Base-by-base conservation (phyloP, 2,329 filamentous ascomycete genomes). In the Aspergillus unguis region DNA sequence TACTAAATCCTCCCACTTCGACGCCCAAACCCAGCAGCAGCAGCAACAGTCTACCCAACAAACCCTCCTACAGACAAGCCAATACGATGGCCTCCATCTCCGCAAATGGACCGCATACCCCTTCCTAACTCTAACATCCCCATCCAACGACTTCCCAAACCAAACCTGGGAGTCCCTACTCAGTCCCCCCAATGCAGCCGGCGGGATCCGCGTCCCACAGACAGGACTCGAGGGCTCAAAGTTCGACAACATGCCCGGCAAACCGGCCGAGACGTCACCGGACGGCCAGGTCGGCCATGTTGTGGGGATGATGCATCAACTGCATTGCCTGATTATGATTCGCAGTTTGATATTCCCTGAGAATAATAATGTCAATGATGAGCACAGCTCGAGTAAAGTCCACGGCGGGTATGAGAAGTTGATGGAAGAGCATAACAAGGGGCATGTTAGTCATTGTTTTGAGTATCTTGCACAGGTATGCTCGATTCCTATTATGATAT, bases 381-480 rank as follows among this genome's bases (percentile, higher is more conserved):
- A 43, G 10, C n/a, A 23, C 5, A 31, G 27, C 9, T 32, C 27
- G 9, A 31, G n/a, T 36, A 36, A 10, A 1, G 17, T 17, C 27
- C 41, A 2, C 31, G 23, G 26, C 23, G 38, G 37, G 41, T 23
- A 6, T 6, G n/a, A 23, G 11, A 23, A 5, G 28, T 37, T 10
- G 8, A 28, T 36, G 11, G 4, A 33, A 4, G 23, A 48, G 38
- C 42, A 53, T 45, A 3, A n/a, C 26, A 17, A 17, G 17, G 48
- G 36, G 35, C 58, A 60, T 52, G 54, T 46, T 52, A 50, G 50
- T 23, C 58, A 58, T 57, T 60, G 58, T 37, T 58, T 60, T 46
- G 56, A 58, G 33, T 57, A 58, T 50, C 35, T 60, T 32, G 56
- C 56, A 7, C 58, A 60, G 58, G 58, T 60, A 27, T 5, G 40